Evolutionary conservation across 2,329 filamentous ascomycete genomes (phyloP).

Genomic region (Aspergillus sp.): DNA sequence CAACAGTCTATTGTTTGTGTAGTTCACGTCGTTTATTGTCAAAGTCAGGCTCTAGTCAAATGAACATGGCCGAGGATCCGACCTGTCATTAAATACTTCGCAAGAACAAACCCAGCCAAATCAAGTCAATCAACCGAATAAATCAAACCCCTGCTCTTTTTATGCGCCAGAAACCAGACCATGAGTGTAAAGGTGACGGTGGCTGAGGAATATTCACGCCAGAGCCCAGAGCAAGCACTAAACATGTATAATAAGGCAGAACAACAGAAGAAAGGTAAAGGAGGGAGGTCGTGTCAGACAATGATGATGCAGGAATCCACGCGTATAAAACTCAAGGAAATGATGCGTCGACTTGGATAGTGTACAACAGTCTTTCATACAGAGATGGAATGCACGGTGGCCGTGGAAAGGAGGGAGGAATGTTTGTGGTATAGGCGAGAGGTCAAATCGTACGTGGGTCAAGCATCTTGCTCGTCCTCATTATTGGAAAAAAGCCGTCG

Average conservation of each 20-base stretch:
- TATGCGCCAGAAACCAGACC: constrained; percentile 32
- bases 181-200: constrained; percentile 16
- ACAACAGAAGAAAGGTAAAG: constrained; percentile 21
- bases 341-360: constrained; percentile 25
- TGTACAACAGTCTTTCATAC: constrained; percentile 36
- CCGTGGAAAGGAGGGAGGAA: constrained; percentile 14
- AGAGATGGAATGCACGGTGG: constrained; percentile 23
- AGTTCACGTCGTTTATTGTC: constrained; percentile 19
- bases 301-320: constrained; percentile 18
- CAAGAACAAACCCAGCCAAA: constrained; percentile 28
- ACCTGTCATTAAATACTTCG: constrained; percentile 23
- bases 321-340: constrained; percentile 15
- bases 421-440: constrained; percentile 21
- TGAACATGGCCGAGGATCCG: constrained; percentile 11
- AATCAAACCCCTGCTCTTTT: constrained; percentile 31
- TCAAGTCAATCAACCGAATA: constrained; percentile 31
- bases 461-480: constrained; percentile 25
- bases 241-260: constrained; percentile 15
- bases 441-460: constrained; percentile 18
- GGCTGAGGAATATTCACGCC: constrained; percentile 13
- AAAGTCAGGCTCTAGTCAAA: constrained; percentile 18
- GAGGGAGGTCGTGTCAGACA: constrained; percentile 19
- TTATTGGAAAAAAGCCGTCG: constrained; percentile 22
- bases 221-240: constrained; percentile 10
- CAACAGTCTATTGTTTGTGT: constrained; percentile 7